Percentiles rank a stretch among this genome's conserved stretches.
Conservation (phyloP, 1,284 basidiomycete genomes). For the Moesziomyces sp. region DNA sequence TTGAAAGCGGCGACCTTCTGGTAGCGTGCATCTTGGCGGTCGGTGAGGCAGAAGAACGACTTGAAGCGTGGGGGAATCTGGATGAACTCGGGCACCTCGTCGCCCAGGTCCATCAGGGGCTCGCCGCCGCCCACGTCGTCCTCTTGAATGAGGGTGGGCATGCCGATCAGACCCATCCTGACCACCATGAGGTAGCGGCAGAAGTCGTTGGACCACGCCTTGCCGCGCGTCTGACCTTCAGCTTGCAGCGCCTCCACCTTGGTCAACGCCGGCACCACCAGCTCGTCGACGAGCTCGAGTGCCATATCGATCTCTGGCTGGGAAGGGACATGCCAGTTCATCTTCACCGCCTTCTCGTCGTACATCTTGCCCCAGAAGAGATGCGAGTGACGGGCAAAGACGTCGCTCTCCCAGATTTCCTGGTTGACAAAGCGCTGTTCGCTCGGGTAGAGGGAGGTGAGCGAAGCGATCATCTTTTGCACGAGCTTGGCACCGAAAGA, state of each 20-base stretch:
- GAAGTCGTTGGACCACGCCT: conserved; percentile 86
- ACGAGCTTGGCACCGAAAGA: conserved; percentile 82
- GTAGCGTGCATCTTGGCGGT: conserved; percentile 81
- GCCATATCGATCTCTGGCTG: conserved; percentile 82
- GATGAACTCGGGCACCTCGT: conserved; percentile 76
- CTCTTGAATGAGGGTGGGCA: conserved; percentile 75
- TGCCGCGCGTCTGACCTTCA: conserved; percentile 30
- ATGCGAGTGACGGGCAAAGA: conserved; percentile 79
- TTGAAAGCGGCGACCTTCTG: conserved; percentile 76
- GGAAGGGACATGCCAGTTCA: conserved; percentile 89
- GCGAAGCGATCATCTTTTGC: conserved; percentile 79
- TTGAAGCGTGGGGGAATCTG: conserved; percentile 66
- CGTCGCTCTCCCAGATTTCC: conserved; percentile 83
- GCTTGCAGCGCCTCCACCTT: conserved; percentile 75
- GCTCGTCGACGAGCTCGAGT: conserved; percentile 79
- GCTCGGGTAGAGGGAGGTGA: conserved; percentile 81
- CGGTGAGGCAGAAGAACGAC: conserved; percentile 80
- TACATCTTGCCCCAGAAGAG: conserved; percentile 86
- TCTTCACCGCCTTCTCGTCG: conserved; percentile 80
- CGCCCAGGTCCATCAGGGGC: conserved; percentile 74
- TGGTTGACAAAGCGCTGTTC: conserved; percentile 86
- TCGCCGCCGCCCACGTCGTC: conserved; percentile 72
- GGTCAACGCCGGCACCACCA: conserved; percentile 77
- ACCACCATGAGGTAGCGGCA: conserved; percentile 77
- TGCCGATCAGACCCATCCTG: conserved; percentile 77